Percentiles rank a stretch among this genome's conserved stretches.
These are phyloP conservation scores for Zygoascus bituminiphila DNA, from an alignment of 805 yeast genomes.

Conservation along the genomic window DNA sequence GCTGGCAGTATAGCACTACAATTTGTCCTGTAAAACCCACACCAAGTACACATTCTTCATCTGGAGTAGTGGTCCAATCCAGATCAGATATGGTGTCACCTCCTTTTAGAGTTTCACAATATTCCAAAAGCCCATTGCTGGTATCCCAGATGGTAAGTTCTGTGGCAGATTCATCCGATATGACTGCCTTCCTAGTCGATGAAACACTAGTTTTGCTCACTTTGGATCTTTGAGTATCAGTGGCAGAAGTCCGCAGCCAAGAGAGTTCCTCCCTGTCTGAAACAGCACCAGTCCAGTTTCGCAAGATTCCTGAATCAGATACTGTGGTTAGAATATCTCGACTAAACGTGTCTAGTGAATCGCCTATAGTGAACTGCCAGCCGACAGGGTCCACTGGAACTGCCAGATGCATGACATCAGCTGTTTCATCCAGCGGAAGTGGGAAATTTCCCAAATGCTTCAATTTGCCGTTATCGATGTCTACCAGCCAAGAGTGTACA, in stretches of 20 bases:
- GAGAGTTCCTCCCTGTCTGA: conserved; percentile 22
- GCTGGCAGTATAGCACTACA: conserved; percentile 58
- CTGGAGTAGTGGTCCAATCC: conserved; percentile 76
- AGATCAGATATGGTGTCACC: conserved; percentile 47
- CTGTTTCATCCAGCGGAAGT: conserved; percentile 19
- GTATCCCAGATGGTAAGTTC: conserved; percentile 74
- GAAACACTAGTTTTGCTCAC: conserved; percentile 62
- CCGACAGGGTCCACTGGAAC: conserved; percentile 65
- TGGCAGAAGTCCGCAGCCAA: conserved; percentile 46
- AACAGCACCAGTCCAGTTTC: conserved; percentile 39
- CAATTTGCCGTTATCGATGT: conserved; percentile 10
- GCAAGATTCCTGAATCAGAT: conserved; percentile 41
- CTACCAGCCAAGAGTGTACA: conserved; percentile 19
- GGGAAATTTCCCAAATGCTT: conserved; percentile 12
- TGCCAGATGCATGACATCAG: conserved; percentile 35
- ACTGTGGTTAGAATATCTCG: conserved; percentile 52
- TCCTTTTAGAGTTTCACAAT: conserved; percentile 28
- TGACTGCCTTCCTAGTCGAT: conserved; percentile 65
- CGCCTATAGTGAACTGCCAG: conserved; percentile 33
- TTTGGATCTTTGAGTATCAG: conserved; percentile 48
- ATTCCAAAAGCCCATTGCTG: conserved; percentile 57
- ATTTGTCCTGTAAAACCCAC: conserved; percentile 63
- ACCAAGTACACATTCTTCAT: conserved; percentile 64
- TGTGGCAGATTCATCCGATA: conserved; percentile 48
- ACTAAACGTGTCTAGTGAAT: conserved; percentile 27